Evolutionary conservation across 2,329 filamentous ascomycete species (phyloP).

Genomic region (Raffaelea albimanens): DNA sequence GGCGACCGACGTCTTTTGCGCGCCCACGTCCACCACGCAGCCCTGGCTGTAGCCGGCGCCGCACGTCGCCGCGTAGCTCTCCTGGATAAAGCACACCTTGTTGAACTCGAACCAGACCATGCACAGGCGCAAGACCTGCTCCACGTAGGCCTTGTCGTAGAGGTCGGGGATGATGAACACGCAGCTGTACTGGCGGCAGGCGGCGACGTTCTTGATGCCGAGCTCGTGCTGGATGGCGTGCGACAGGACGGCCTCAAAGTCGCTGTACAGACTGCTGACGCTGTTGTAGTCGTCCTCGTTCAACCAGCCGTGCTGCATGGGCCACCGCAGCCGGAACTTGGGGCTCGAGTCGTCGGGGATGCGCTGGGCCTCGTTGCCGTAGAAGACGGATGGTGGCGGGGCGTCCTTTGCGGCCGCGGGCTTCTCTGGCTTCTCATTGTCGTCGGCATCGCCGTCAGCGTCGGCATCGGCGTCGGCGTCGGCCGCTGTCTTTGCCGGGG

Average conservation of each 20-base stretch:
- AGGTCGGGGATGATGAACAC: slow-evolving; percentile 96
- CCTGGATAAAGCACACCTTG: slow-evolving; percentile 87
- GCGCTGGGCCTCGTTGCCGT: slow-evolving; percentile 71
- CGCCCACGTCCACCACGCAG: slow-evolving; percentile 92
- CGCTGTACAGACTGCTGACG: slow-evolving; percentile 71
- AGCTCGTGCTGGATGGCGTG: slow-evolving; percentile 80
- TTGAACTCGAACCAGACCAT: slow-evolving; percentile 86
- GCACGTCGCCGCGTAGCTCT: slow-evolving; percentile 89
- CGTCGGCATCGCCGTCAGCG: not conserved
- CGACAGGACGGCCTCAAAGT: slow-evolving; percentile 80
- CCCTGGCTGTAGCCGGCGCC: slow-evolving; percentile 89
- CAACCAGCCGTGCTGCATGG: slow-evolving; percentile 74
- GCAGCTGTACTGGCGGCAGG: slow-evolving; percentile 86
- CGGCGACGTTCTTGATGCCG: slow-evolving; percentile 64
- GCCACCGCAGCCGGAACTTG: slow-evolving; percentile 89
- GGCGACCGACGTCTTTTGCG: slow-evolving; percentile 93
- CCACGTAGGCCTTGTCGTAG: slow-evolving; percentile 90
- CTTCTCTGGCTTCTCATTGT: not conserved
- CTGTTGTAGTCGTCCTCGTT: slow-evolving; percentile 84
- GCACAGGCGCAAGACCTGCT: slow-evolving; percentile 72
- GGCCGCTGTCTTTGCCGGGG: slow-evolving; percentile 9
- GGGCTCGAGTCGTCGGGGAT: slow-evolving; percentile 85
- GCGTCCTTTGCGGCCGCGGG: not conserved
- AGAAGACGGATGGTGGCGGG: slow-evolving; percentile 54
- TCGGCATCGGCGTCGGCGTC: not conserved